These are phyloP conservation scores for Discostella stelligera DNA, from an alignment of 352 stramenopile genomes.

Conservation along the genomic window DNA sequence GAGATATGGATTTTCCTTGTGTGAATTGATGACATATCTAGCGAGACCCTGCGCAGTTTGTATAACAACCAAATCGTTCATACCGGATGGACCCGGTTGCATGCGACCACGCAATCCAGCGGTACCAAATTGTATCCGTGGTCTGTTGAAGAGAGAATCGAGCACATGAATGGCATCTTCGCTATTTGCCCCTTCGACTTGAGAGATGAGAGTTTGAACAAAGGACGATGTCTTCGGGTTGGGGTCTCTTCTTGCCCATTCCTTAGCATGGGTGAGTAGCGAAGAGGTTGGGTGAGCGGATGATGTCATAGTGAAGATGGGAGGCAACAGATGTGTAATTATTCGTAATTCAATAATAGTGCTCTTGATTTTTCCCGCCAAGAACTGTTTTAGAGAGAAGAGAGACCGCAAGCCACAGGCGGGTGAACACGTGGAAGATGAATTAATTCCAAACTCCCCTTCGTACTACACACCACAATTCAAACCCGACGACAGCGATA, in stretches of 20 bases:
- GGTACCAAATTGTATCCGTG: constrained; percentile 76
- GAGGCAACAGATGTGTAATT: too few relatives aligned
- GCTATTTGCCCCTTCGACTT: constrained; percentile 19
- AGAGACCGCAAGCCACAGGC: too few relatives aligned
- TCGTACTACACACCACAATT: too few relatives aligned
- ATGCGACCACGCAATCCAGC: constrained; percentile 75
- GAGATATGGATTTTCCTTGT: constrained; percentile 17
- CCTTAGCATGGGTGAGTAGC: constrained; percentile 32
- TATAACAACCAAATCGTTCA: constrained; percentile 83
- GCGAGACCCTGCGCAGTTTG: constrained; percentile 80
- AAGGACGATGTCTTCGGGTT: constrained; percentile 61
- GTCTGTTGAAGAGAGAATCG: constrained; percentile 42
- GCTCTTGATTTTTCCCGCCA: too few relatives aligned
- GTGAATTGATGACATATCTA: constrained; percentile 51
- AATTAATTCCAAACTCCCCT: too few relatives aligned
- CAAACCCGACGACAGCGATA: too few relatives aligned
- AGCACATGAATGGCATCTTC: constrained; percentile 31
- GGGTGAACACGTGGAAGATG: too few relatives aligned
- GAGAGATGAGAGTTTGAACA: constrained; percentile 47
- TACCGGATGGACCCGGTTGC: constrained; percentile 67
- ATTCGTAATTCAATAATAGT: too few relatives aligned
- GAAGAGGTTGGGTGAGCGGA: constrained; percentile 2
- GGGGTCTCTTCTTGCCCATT: constrained; percentile 65
- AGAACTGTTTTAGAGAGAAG: too few relatives aligned
- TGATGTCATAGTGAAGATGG: constrained; percentile 8